Base-by-base conservation (phyloP, 331 rosid genomes). In the Telfairia occidentalis region DNA sequence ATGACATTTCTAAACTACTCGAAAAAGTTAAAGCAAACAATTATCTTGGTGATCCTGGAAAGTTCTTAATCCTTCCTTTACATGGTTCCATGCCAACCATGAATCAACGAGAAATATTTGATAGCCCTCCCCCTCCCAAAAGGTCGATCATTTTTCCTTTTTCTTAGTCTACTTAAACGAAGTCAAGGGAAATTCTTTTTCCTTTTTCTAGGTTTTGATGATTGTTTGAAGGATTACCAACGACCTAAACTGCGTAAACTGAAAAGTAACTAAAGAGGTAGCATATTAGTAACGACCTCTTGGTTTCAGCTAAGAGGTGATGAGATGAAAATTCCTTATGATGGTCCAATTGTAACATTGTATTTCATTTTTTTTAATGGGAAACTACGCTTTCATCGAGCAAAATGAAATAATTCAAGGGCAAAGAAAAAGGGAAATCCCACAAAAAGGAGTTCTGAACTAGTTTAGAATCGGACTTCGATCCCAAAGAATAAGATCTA, bases 1-100 rank as follows among this genome's bases (percentile, higher is more conserved):
- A 94, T 77, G 98, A 94, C 67, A 94, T 94, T 49, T 89, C 97
- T 76, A 91, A 94, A 86, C 82, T 94, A 60, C 84, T 84, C 73
- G 98, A 89, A 73, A 86, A 91, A 86, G 82, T 89, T 82, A 87
- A 88, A 80, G 89, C 63, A 74, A 91, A 88, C 77, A 83, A 81
- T 82, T 87, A 86, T 71, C 89, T 94, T 83, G 92, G 92, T 76
- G 87, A 94, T 82, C 78, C 89, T 72, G 79, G 83, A 86, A 91
- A 91, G 86, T 91, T 82, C 78, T 55, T 87, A 58, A 77, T 86
- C 79, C 92, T 94, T 80, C 97, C 98, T 76, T 72, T 94, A 46
- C 98, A 94, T 79, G 97, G 98, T 53, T 91, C 98, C 76, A 89
- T 94, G 98, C 98, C 97, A 80, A 91, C 97, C n/a, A 58, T 84